Conservation (phyloP, 129 eudicot genomes). For the Solidago caesia region DNA sequence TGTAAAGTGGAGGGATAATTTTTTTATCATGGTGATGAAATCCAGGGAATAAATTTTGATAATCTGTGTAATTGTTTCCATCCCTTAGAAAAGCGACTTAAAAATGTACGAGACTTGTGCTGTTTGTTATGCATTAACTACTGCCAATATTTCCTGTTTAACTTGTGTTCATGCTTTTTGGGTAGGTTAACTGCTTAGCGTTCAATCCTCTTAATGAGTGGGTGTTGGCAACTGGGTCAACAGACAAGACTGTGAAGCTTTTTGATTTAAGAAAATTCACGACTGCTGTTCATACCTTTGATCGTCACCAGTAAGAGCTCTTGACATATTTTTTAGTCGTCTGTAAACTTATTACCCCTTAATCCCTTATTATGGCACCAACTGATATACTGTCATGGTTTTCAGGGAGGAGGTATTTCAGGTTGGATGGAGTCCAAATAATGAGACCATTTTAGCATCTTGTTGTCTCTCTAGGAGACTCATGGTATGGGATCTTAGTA, state of each 20-base stretch:
- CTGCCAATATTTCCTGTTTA: not conserved
- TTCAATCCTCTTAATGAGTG: slow-evolving; percentile 96
- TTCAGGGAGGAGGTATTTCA: slow-evolving; percentile 88
- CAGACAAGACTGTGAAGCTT: slow-evolving; percentile 86
- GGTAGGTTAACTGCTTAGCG: slow-evolving; percentile 82
- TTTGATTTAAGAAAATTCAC: slow-evolving; percentile 77
- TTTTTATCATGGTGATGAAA: too few relatives aligned
- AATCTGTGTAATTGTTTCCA: too few relatives aligned
- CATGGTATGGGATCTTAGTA: slow-evolving; percentile 98
- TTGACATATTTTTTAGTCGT: not conserved
- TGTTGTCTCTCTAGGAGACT: slow-evolving; percentile 94
- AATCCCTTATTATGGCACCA: not conserved
- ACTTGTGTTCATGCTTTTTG: not conserved
- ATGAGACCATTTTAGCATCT: slow-evolving; percentile 89
- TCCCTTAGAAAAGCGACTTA: too few relatives aligned
- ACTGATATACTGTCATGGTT: not conserved
- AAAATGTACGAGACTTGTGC: not conserved
- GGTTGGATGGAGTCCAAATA: slow-evolving; percentile 91
- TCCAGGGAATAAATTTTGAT: too few relatives aligned
- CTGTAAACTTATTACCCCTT: not conserved
- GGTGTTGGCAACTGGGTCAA: slow-evolving; percentile 95
- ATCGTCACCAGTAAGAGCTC: slow-evolving; percentile 72
- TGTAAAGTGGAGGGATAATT: too few relatives aligned
- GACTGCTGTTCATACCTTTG: slow-evolving; percentile 73
- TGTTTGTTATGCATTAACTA: not conserved